Evolutionary conservation across 345 rosid genomes (phyloP).

Genomic region (Acer negundo): DNA sequence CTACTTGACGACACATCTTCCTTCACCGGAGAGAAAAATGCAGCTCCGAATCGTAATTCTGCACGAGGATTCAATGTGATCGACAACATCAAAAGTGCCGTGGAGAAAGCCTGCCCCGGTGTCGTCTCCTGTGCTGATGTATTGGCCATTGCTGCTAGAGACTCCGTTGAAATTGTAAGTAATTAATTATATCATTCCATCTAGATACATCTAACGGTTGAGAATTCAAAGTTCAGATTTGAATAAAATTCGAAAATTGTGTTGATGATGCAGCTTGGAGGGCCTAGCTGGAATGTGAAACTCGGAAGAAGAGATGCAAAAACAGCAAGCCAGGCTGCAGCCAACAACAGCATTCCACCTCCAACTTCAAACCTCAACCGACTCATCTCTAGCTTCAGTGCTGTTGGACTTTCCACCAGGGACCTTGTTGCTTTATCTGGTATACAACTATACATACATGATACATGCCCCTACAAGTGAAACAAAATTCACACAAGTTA

Average conservation of each 20-base stretch:
- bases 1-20: constrained; percentile 76
- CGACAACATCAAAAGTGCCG: constrained; percentile 68
- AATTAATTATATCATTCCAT: background rate
- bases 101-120: constrained; percentile 76
- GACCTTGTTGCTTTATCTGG: constrained; percentile 90
- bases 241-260: no score
- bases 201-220: background rate
- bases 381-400: constrained; percentile 55
- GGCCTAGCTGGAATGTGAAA: constrained; percentile 77
- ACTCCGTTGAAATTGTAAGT: constrained; percentile 58
- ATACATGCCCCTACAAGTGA: no score
- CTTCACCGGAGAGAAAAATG: constrained; percentile 82
- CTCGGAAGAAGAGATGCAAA: constrained; percentile 87
- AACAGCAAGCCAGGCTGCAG: constrained; percentile 77
- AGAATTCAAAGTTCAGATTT: no score
- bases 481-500: no score
- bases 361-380: constrained; percentile 61
- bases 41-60: constrained; percentile 61
- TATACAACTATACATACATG: constrained; percentile 7
- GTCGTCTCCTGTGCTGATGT: constrained; percentile 89
- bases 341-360: constrained; percentile 70
- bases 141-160: constrained; percentile 70
- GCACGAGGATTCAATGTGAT: constrained; percentile 77
- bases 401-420: constrained; percentile 67
- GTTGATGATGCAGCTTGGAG: constrained; percentile 59